These are phyloP conservation scores for Penicillium sp. DNA, from an alignment of 2,329 filamentous ascomycete species.

Conservation along the genomic window DNA sequence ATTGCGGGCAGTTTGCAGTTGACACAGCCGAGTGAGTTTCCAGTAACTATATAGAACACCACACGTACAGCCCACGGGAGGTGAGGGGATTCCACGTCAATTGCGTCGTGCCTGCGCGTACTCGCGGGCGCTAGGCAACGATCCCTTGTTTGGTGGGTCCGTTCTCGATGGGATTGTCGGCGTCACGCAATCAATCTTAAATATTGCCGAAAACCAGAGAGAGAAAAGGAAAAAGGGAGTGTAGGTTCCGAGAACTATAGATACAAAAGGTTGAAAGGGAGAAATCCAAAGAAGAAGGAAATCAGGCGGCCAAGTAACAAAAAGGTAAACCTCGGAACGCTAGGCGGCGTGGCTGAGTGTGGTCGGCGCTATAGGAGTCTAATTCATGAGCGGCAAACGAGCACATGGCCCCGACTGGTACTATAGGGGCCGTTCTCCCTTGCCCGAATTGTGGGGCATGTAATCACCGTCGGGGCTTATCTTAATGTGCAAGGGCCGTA, in stretches of 20 bases:
- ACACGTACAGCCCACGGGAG: neutral
- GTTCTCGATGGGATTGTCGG: neutral
- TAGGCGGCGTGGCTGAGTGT: neutral
- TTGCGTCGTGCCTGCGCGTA: neutral
- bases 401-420: neutral
- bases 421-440: too few species aligned
- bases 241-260: neutral
- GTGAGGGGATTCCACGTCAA: neutral
- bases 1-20: neutral
- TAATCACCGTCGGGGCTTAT: too few species aligned
- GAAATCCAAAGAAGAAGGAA: neutral
- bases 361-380: neutral
- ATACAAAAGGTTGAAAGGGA: neutral
- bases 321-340: neutral
- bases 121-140: conserved; percentile 4
- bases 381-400: neutral
- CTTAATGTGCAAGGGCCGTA: too few species aligned
- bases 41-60: neutral
- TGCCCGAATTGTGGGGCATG: too few species aligned
- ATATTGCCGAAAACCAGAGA: neutral
- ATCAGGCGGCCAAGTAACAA: neutral
- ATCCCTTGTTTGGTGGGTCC: conserved; percentile 2
- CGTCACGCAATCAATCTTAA: neutral
- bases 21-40: neutral
- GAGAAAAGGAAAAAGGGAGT: neutral